phyloP scores from a whole-genome alignment of 2,329 filamentous ascomycete genomes.

The Amauroascus niger region DNA sequence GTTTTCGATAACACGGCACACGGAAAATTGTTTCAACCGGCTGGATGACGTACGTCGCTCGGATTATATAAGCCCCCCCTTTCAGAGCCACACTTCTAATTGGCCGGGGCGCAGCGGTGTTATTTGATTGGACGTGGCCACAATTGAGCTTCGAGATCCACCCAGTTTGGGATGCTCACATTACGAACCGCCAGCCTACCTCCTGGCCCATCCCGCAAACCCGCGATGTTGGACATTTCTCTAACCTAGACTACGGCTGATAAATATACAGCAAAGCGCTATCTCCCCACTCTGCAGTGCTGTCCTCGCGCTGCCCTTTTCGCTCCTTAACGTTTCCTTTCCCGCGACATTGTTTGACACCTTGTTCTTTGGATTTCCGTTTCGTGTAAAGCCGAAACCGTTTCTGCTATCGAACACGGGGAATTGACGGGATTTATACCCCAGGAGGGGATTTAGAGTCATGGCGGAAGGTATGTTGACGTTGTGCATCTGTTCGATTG shows the following conservation, averaged over 20 bases:
- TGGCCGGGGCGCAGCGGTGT: neutral
- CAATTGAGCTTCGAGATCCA: slow-evolving; percentile 1
- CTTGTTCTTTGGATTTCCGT: neutral
- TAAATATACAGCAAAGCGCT: neutral
- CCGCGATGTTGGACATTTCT: neutral
- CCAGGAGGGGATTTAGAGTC: neutral
- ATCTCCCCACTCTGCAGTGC: neutral
- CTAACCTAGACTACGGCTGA: neutral
- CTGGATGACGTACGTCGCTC: neutral
- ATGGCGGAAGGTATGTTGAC: slow-evolving; percentile 11
- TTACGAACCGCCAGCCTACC: slow-evolving; percentile 1
- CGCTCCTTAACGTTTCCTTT: too few relatives aligned
- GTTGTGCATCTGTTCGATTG: neutral
- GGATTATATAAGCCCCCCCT: neutral
- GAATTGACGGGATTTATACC: neutral
- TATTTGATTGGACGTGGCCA: slow-evolving; percentile 5
- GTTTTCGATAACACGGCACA: too few relatives aligned
- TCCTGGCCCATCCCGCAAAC: neutral
- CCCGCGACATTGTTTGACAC: neutral
- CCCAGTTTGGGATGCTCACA: neutral
- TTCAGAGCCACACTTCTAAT: neutral
- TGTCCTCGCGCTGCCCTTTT: neutral
- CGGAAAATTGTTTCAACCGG: too few relatives aligned
- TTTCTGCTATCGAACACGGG: neutral
- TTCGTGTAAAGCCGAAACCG: neutral